Conservation (phyloP, 371 early-diverging fungal genomes). For the Mucor lusitanicus region DNA sequence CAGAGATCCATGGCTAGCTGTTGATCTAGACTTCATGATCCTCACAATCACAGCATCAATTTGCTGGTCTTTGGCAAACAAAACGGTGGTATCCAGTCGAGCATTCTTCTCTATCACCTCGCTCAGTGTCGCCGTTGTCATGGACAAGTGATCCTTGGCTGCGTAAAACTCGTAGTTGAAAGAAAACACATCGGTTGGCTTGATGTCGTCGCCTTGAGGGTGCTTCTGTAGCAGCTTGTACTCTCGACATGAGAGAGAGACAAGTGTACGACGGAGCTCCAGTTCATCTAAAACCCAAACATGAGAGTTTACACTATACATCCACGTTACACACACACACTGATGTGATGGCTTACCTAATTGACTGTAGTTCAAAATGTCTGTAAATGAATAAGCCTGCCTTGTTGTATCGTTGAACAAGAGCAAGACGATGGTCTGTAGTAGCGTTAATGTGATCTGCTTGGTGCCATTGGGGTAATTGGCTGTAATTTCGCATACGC, state of each 20-base stretch:
- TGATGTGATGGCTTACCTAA: conserved; percentile 48
- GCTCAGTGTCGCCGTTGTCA: conserved; percentile 84
- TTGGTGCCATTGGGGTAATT: conserved; percentile 67
- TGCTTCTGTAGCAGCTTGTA: conserved; percentile 71
- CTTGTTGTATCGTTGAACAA: conserved; percentile 68
- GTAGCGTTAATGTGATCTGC: conserved; percentile 72
- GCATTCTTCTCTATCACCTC: conserved; percentile 81
- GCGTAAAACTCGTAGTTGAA: conserved; percentile 71
- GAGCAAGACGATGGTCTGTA: conserved; percentile 76
- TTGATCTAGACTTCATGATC: conserved; percentile 87
- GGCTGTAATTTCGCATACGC: conserved; percentile 75
- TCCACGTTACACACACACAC: background rate
- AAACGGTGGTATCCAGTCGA: conserved; percentile 69
- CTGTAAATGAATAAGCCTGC: conserved; percentile 60
- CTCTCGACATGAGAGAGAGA: conserved; percentile 84
- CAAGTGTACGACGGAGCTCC: conserved; percentile 79
- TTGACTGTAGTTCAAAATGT: conserved; percentile 67
- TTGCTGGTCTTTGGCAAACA: conserved; percentile 68
- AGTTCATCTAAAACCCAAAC: conserved; percentile 49
- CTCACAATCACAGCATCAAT: conserved; percentile 95
- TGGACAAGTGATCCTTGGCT: conserved; percentile 67
- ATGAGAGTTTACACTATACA: background rate
- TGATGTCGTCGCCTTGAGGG: conserved; percentile 53
- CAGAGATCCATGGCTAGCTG: conserved; percentile 66
- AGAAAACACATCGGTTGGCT: conserved; percentile 66